Evolutionary conservation across 1,284 basidiomycete genomes (phyloP).

Genomic region (Heterobasidion annosum): DNA sequence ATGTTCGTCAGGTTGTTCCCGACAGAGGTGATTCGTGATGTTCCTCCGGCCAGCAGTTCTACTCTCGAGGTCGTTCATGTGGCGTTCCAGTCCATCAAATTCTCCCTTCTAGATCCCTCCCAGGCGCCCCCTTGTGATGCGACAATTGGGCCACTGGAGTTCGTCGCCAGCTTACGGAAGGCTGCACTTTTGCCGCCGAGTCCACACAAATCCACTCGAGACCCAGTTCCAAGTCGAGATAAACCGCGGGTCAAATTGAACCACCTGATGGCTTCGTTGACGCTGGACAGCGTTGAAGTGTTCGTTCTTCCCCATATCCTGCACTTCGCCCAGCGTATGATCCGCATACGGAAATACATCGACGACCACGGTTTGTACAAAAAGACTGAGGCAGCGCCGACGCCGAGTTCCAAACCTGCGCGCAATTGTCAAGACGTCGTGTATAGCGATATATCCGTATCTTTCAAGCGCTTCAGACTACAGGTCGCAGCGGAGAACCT

Average conservation of each 20-base stretch:
- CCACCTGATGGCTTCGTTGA: conserved; percentile 29
- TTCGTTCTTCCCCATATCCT: conserved; percentile 53
- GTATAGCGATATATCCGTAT: conserved; percentile 20
- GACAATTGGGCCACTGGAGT: conserved; percentile 8
- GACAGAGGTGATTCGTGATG: not conserved
- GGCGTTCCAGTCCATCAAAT: conserved; percentile 1
- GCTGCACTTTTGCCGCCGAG: conserved; percentile 12
- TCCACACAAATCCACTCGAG: conserved; percentile 12
- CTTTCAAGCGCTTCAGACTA: conserved; percentile 33
- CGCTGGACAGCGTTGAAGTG: conserved; percentile 35
- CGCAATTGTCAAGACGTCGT: not conserved
- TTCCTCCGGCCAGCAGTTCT: not conserved
- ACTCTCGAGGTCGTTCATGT: conserved; percentile 1
- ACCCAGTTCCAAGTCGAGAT: conserved; percentile 10
- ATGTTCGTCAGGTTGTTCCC: conserved; percentile 17
- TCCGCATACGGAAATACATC: conserved; percentile 31
- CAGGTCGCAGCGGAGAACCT: conserved; percentile 47
- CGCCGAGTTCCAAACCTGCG: not conserved
- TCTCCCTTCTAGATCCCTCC: conserved; percentile 8
- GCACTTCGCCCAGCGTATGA: conserved; percentile 46
- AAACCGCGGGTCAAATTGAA: conserved; percentile 19
- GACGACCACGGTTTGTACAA: not conserved
- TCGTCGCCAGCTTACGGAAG: conserved; percentile 11
- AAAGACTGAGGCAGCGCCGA: not conserved
- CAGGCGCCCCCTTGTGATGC: conserved; percentile 13